Base-by-base conservation (phyloP, 352 stramenopile genomes). In the Globisporangium uncinulatum region DNA sequence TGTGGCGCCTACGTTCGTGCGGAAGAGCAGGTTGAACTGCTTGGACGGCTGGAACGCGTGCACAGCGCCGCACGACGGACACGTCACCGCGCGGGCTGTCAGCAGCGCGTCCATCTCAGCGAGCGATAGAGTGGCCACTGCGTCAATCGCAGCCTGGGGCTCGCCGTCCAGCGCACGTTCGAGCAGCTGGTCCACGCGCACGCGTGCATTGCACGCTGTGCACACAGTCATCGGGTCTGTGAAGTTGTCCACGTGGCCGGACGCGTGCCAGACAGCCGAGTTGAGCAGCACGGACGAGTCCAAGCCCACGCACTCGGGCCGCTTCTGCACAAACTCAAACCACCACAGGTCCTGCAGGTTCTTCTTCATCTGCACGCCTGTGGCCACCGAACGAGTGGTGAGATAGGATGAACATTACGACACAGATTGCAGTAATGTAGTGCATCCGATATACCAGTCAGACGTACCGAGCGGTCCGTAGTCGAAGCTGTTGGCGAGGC, bases 11-110 rank as follows among this genome's bases (percentile, higher is more conserved):
- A 99, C 95, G 66, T 87, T 91, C 8, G 95, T 99, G 58, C 97
- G 76, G 73, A 99, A 99, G 63, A 99, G 95, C 61, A 99, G 67
- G 71, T 99, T 99, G 72, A 99, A 99, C 47, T 96, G 90, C 53
- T 97, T 94, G 15, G 94, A 88, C 46, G 74, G 77, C 24, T 87
- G 75, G 53, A 93, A 89, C 56, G 67, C 61, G 57, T 76, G 64
- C 21, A 44, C 67, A 19, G 75, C 53, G 43, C 67, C 67, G 47
- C 83, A 92, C 17, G 56, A 78, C 10, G 83, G 86, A 32, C 83
- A 93, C 21, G 67, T 56, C 8, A 91, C 65, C 42, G 76, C 58
- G 56, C 78, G 71, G 34, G 73, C 29, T 7, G 52, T 4, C 10
- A 93, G 66, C 53, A 85, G 54, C n/a, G 47, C 56, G 54, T 93